Evolutionary conservation across 2,329 filamentous ascomycete genomes (phyloP).

Genomic region (Chaetomium globosum): DNA sequence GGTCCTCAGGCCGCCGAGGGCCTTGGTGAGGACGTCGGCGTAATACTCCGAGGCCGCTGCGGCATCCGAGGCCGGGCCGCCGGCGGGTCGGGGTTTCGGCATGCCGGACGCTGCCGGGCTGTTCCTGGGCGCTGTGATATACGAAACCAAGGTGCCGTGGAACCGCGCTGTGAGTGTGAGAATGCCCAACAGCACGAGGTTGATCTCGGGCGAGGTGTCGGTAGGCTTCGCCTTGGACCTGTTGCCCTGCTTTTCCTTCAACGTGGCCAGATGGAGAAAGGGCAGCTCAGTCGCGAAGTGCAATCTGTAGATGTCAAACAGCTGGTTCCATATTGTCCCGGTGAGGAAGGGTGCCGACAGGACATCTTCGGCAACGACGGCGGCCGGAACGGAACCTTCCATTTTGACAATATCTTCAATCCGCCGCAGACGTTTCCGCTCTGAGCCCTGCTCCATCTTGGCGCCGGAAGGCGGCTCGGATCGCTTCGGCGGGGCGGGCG

Average conservation of each 20-base stretch:
- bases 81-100: conserved; percentile 42
- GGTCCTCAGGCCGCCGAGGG: conserved; percentile 51
- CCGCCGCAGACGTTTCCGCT: conserved; percentile 54
- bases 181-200: conserved; percentile 66
- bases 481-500: conserved; percentile 48
- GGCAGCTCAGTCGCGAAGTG: conserved; percentile 74
- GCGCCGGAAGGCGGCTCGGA: conserved; percentile 43
- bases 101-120: conserved; percentile 37
- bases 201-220: conserved; percentile 51
- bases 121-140: conserved; percentile 49
- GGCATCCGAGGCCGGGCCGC: conserved; percentile 50
- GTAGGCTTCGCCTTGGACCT: conserved; percentile 45
- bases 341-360: conserved; percentile 65
- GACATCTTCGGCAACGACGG: conserved; percentile 57
- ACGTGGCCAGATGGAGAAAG: conserved; percentile 68
- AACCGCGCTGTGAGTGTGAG: conserved; percentile 71
- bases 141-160: conserved; percentile 61
- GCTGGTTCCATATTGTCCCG: conserved; percentile 65
- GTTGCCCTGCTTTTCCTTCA: conserved; percentile 56
- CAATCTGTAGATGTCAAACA: conserved; percentile 70
- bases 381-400: conserved; percentile 44
- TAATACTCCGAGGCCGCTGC: conserved; percentile 66
- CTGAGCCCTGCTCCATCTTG: conserved; percentile 50
- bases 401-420: conserved; percentile 48
- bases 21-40: conserved; percentile 59